These are phyloP conservation scores for Hippophae rhamnoides DNA, from an alignment of 306 rosid genomes.

Conservation along the genomic window DNA sequence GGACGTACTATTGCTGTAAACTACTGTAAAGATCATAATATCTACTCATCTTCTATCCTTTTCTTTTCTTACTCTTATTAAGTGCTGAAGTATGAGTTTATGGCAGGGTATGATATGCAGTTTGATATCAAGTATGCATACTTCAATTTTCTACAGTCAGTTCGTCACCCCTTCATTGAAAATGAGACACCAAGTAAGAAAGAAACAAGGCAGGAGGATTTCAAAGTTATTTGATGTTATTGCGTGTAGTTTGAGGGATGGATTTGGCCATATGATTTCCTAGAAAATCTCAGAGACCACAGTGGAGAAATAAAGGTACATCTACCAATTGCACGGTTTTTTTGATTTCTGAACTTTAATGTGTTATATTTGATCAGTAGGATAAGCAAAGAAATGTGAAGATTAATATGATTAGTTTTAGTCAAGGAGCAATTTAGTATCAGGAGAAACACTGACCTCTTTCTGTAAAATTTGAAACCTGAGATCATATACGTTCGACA, in stretches of 20 bases:
- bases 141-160: conserved; percentile 65
- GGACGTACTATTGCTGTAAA: conserved; percentile 63
- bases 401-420: no score
- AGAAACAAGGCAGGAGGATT: conserved; percentile 20
- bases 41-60: neutral
- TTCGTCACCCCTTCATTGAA: conserved; percentile 22
- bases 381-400: no score
- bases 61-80: conserved; percentile 5
- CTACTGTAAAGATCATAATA: conserved; percentile 43
- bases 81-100: conserved; percentile 13
- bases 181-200: conserved; percentile 7
- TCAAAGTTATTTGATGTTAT: conserved; percentile 15
- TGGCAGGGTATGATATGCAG: conserved; percentile 94
- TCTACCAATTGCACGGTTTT: no score
- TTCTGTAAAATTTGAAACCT: no score
- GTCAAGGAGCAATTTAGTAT: no score
- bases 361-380: no score
- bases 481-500: no score
- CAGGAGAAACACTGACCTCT: no score
- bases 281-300: no score
- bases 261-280: neutral
- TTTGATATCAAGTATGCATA: conserved; percentile 75
- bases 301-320: no score
- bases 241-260: conserved; percentile 12
- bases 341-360: no score